A percentile compares a stretch with the other conserved stretches of the same genome.
Conservation (phyloP, 108 stramenopile genomes). For the Ochromonas danica region DNA sequence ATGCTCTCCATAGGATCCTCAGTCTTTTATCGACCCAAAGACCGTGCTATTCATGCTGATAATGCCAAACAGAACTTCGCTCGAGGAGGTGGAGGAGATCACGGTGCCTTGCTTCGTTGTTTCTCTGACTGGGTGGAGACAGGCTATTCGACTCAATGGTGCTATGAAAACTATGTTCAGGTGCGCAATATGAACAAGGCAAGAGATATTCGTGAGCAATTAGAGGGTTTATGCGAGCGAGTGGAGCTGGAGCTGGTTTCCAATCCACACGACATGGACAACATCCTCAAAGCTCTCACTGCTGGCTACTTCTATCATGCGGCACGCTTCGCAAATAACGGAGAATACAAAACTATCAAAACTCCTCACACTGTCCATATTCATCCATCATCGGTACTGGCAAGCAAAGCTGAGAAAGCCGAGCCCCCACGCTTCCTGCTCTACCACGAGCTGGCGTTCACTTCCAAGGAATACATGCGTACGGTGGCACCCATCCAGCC, state of each 20-base stretch:
- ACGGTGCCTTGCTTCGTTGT: conserved; percentile 78
- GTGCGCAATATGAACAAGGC: conserved; percentile 86
- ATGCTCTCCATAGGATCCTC: conserved; percentile 91
- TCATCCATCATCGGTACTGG: conserved; percentile 89
- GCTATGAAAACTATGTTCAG: conserved; percentile 97
- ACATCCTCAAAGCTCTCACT: conserved; percentile 82
- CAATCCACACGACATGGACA: conserved; percentile 71
- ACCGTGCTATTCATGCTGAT: conserved; percentile 94
- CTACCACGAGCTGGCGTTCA: conserved; percentile 94
- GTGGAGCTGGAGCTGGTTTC: conserved; percentile 85
- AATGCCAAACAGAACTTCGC: conserved; percentile 94
- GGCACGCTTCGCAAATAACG: conserved; percentile 76
- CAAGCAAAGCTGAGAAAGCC: conserved; percentile 83
- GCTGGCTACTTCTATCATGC: conserved; percentile 98
- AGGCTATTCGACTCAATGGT: conserved; percentile 91
- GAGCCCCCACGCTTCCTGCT: conserved; percentile 85
- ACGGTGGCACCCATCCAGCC: conserved; percentile 89
- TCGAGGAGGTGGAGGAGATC: conserved; percentile 94
- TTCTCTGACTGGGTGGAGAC: conserved; percentile 90
- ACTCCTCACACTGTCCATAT: conserved; percentile 87
- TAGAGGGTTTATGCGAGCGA: conserved; percentile 93
- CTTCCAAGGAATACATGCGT: conserved; percentile 97
- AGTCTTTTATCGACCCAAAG: conserved; percentile 95
- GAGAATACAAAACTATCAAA: conserved; percentile 95
- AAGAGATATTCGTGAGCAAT: conserved; percentile 93